phyloP scores from a whole-genome alignment of 2,329 filamentous ascomycete species.

The Botrytis fragariae region DNA sequence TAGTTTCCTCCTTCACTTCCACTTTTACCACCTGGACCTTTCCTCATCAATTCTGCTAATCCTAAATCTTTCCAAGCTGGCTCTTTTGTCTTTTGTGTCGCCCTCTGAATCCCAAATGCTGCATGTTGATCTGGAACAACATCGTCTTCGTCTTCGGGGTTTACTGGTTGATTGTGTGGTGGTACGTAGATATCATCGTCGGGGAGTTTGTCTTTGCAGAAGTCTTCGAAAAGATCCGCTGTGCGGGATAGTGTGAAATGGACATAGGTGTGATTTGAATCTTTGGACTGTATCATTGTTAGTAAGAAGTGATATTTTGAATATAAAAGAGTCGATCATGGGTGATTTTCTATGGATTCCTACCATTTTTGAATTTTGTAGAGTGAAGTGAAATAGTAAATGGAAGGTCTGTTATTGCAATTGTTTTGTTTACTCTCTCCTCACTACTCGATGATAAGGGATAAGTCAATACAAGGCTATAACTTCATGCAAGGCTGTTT shows the following conservation, averaged over 20 bases:
- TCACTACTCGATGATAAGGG: background rate
- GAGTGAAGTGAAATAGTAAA: background rate
- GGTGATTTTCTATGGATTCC: background rate
- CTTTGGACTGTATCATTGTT: constrained; percentile 49
- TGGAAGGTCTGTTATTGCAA: background rate
- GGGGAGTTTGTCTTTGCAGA: constrained; percentile 68
- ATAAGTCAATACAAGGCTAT: background rate
- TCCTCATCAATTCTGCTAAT: constrained; percentile 66
- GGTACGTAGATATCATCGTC: constrained; percentile 81
- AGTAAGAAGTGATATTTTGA: background rate
- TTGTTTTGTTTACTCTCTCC: background rate
- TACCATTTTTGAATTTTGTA: constrained; percentile 8
- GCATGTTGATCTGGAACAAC: constrained; percentile 86
- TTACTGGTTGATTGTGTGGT: constrained; percentile 74
- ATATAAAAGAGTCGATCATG: background rate
- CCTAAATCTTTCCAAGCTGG: constrained; percentile 78
- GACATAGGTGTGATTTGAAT: constrained; percentile 71
- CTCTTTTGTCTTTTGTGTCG: constrained; percentile 69
- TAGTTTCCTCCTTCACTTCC: constrained; percentile 16
- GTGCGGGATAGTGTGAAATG: constrained; percentile 71
- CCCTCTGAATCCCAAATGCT: constrained; percentile 80
- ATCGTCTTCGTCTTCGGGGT: constrained; percentile 86
- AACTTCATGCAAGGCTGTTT: background rate
- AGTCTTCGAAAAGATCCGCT: constrained; percentile 77
- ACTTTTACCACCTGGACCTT: constrained; percentile 45